Evolutionary conservation across 2,329 filamentous ascomycete species (phyloP), one percentile per base, ranked within the genome.

Genomic region (Fusarium solani-melongenae): DNA sequence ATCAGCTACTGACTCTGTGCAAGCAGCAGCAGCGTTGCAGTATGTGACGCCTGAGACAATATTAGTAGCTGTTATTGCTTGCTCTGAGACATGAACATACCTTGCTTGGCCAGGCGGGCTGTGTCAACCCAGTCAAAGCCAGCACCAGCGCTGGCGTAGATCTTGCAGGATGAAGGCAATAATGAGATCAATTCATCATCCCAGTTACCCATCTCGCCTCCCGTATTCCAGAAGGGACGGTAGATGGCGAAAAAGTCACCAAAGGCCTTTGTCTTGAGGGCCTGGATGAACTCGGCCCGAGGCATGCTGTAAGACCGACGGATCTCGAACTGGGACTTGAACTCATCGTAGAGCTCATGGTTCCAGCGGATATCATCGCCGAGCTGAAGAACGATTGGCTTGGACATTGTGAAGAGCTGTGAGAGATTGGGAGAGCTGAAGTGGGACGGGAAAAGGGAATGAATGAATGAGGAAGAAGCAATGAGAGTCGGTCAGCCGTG

Each of bases 71-170:
- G 2, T 1, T n/a, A 9, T n/a, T 4, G 10, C 9, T 4, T 2
- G 6, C 8, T 1, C 15, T 33, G 9, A 9, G 17, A 3, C 6
- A 1, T 3, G 8, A 9, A 46, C n/a, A 29, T 62, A 74, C 76
- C 76, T 72, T 70, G 67, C 46, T 69, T 75, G 15, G 76, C 76
- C 15, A 78, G 64, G 7, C 66, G 31, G 11, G 49, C 71, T 15
- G 76, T 78, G 20, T 78, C 76, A 58, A 78, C 76, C 76, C 76
- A 78, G 49, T 78, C 76, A n/a, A 78, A 78, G 1, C 76, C 76
- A 7, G 76, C 76, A 3, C 76, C 76, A 2, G 76, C 76, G 20
- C 76, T 78, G 27, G 76, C 76, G 56, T 72, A 78, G 27, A 78
- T 69, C 64, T 78, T 78, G 56, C 76, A 78, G 0, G 76, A 78